phyloP scores from a whole-genome alignment of 495 filamentous ascomycete genomes.

The Polyplosphaeria fusca region DNA sequence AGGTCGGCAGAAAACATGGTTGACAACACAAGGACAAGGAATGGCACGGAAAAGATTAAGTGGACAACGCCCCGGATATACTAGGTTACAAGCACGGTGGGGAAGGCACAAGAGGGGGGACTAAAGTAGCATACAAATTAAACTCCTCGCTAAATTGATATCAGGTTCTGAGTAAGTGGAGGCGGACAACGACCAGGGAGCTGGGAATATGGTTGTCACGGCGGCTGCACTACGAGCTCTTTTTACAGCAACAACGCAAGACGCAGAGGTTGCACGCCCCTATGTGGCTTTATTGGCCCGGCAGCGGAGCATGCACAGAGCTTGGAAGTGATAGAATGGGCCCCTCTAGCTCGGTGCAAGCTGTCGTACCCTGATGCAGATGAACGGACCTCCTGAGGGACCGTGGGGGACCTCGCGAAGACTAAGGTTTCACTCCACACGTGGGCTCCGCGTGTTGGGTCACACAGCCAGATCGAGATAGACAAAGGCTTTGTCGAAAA shows the following conservation, averaged over 20 bases:
- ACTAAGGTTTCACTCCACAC: conserved; percentile 21
- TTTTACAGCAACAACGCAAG: conserved; percentile 11
- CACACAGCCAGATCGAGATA: not conserved
- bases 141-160: conserved; percentile 8
- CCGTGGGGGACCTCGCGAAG: conserved; percentile 9
- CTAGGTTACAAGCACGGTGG: not conserved
- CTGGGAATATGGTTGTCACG: conserved; percentile 13
- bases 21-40: not conserved
- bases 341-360: conserved; percentile 2
- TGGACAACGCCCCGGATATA: not conserved
- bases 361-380: conserved; percentile 21
- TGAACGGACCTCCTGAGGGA: conserved; percentile 1
- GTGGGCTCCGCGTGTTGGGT: conserved; percentile 11
- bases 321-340: conserved; percentile 9
- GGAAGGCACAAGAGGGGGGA: not conserved
- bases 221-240: conserved; percentile 14
- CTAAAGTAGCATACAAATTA: conserved; percentile 21
- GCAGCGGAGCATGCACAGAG: conserved; percentile 2
- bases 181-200: conserved; percentile 5
- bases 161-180: not conserved
- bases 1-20: conserved; percentile 35
- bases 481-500: conserved; percentile 9
- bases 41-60: not conserved
- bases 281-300: conserved; percentile 34
- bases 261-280: conserved; percentile 13